These are phyloP conservation scores for Cotoneaster glaucophyllus DNA, from an alignment of 306 rosid genomes.

Conservation along the genomic window DNA sequence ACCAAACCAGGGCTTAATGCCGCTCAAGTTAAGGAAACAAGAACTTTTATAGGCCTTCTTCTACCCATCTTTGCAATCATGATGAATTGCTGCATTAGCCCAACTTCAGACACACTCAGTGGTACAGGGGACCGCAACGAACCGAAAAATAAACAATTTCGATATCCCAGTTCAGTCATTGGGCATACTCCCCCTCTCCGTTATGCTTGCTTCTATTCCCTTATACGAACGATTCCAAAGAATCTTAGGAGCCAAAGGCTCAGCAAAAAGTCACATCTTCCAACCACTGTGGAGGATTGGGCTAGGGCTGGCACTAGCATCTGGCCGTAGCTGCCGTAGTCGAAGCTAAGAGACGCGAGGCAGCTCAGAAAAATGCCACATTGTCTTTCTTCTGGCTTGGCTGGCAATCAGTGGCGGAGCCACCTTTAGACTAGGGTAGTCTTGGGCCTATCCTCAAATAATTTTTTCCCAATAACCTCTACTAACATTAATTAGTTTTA, in stretches of 20 bases:
- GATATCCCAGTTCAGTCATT: conserved; percentile 31
- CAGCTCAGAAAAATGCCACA: conserved; percentile 3
- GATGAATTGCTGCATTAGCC: conserved; percentile 33
- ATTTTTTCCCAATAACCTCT: no score
- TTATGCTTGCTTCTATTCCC: conserved; percentile 23
- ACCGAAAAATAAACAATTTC: conserved; percentile 17
- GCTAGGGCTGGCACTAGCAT: conserved; percentile 24
- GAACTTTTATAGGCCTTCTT: conserved; percentile 29
- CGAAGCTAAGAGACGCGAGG: conserved; percentile 28
- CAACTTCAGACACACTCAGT: conserved; percentile 35
- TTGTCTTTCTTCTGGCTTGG: conserved; percentile 32
- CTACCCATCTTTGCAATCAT: conserved; percentile 25
- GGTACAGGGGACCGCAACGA: conserved; percentile 32
- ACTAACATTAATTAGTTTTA: no score
- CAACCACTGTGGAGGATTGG: conserved; percentile 29
- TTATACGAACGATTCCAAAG: conserved; percentile 14
- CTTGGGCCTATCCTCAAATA: no score
- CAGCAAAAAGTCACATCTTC: background rate
- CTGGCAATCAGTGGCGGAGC: no score
- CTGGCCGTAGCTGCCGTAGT: conserved; percentile 29
- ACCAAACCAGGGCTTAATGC: no score
- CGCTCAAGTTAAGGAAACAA: conserved; percentile 32
- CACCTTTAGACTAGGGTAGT: no score
- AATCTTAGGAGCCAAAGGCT: background rate
- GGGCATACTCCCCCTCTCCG: conserved; percentile 7